A percentile compares a stretch with the other conserved stretches of the same genome.
Evolutionary conservation across 1,284 basidiomycete genomes (phyloP).

Genomic region (Pseudozyma thailandica): DNA sequence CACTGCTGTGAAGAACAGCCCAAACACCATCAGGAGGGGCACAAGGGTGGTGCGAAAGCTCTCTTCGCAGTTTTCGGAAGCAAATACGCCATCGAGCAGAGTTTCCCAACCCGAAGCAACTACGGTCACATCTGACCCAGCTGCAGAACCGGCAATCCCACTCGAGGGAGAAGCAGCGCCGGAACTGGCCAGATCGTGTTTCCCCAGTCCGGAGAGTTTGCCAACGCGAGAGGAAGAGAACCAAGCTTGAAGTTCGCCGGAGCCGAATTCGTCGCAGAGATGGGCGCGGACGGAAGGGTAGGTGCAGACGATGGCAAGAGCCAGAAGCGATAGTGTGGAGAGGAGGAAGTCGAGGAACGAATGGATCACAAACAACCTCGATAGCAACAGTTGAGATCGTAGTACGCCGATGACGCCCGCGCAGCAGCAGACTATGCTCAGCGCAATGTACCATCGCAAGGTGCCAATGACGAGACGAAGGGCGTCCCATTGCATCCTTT

Average conservation of each 20-base stretch:
- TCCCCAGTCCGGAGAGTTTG: neutral
- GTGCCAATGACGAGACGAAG: slow-evolving; percentile 37
- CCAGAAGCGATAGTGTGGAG: slow-evolving; percentile 50
- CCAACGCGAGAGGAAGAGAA: slow-evolving; percentile 11
- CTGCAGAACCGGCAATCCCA: neutral
- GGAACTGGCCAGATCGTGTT: neutral
- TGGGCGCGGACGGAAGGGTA: slow-evolving; percentile 49
- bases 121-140: slow-evolving; percentile 17
- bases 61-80: slow-evolving; percentile 53
- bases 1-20: slow-evolving; percentile 39
- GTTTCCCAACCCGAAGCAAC: slow-evolving; percentile 49
- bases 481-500: slow-evolving; percentile 52
- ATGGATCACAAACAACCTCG: slow-evolving; percentile 53
- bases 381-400: slow-evolving; percentile 39
- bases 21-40: slow-evolving; percentile 43
- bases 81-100: slow-evolving; percentile 45
- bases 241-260: slow-evolving; percentile 35
- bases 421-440: slow-evolving; percentile 42
- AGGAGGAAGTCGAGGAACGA: slow-evolving; percentile 58
- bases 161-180: neutral
- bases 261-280: slow-evolving; percentile 53
- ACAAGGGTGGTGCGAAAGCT: slow-evolving; percentile 44
- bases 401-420: slow-evolving; percentile 49
- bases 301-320: slow-evolving; percentile 48
- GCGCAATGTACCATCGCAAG: slow-evolving; percentile 39